Percentiles rank a stretch among this genome's conserved stretches.
These are phyloP conservation scores for Neurospora sp. DNA, from an alignment of 495 filamentous ascomycete species.

Conservation along the genomic window DNA sequence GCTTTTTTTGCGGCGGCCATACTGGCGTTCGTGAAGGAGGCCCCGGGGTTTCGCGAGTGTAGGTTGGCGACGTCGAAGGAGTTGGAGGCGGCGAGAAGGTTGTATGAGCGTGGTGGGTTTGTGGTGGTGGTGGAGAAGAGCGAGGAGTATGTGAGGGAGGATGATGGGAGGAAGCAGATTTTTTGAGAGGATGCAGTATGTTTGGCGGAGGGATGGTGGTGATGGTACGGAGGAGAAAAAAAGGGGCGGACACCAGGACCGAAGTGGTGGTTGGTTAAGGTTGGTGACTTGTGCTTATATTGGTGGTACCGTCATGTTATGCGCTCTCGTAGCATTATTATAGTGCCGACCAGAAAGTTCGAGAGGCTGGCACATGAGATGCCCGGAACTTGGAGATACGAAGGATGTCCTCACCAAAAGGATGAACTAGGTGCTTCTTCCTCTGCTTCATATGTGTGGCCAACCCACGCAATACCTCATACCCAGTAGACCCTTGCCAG, in stretches of 20 bases:
- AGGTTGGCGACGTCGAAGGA: constrained; percentile 12
- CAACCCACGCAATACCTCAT: background rate
- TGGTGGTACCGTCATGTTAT: background rate
- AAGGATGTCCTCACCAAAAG: background rate
- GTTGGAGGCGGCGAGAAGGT: constrained; percentile 10
- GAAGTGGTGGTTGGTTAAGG: background rate
- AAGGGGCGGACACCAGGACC: background rate
- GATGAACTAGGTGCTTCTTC: background rate
- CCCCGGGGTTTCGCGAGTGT: constrained; percentile 14
- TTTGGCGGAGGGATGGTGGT: constrained; percentile 8
- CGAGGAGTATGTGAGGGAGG: constrained; percentile 3
- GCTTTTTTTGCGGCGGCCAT: constrained; percentile 17
- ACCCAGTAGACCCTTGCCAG: background rate
- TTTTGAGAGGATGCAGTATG: constrained; percentile 5
- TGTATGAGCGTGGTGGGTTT: constrained; percentile 22
- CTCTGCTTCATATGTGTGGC: background rate
- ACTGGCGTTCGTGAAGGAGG: constrained; percentile 14
- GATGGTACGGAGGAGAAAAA: background rate
- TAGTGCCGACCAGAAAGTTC: background rate
- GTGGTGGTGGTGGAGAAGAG: background rate
- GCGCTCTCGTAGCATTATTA: background rate
- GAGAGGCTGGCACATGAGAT: background rate
- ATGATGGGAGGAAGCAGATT: background rate
- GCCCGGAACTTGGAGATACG: background rate
- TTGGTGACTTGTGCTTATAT: background rate